Evolutionary conservation across 441 rosid genomes (phyloP), one percentile per base, ranked within the genome.

Genomic region (Melastoma candidum): DNA sequence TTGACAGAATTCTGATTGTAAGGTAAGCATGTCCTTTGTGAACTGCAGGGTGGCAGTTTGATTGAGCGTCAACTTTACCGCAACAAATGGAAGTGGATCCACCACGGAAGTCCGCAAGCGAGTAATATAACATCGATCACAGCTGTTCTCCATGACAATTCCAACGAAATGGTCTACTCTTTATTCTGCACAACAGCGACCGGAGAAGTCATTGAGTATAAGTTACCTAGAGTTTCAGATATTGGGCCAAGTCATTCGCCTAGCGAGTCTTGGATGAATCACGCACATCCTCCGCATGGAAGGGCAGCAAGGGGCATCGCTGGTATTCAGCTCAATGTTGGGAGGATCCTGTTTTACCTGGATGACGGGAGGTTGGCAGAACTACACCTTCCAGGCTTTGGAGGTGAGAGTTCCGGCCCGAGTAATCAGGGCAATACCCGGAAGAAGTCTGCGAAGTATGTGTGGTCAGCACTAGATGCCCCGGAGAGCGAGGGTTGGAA

Each of bases 401-500:
- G 82, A 0, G 86, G 93, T 17, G 84, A 84, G 61, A 70, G 52
- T 51, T 60, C 64, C 25, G 84, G 78, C n/a, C 86, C 82, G 12
- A 54, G 68, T 63, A 84, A 71, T 61, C 41, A 60, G 5, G 77
- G 56, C 53, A 13, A 47, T 48, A 61, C 80, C 54, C 77, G 75
- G 67, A 81, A 72, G 70, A 46, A 63, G 45, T 49, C 70, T 3
- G 14, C 54, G 0, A 79, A 74, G 58, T 79, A 77, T 52, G 51
- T 64, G 11, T 84, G 88, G 93, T 65, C 84, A 12, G 59, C 72
- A 17, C 12, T 79, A 49, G 86, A 79, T 52, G 79, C 81, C 49
- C 88, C 88, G 3, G 84, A 81, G 67, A 79, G 74, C 11, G 88
- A 84, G 76, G 86, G 88, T 53, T 81, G 93, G 88, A 84, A 84